These are phyloP conservation scores for Thermochaetoides dissita DNA, from an alignment of 2,329 filamentous ascomycete species.

Conservation along the genomic window DNA sequence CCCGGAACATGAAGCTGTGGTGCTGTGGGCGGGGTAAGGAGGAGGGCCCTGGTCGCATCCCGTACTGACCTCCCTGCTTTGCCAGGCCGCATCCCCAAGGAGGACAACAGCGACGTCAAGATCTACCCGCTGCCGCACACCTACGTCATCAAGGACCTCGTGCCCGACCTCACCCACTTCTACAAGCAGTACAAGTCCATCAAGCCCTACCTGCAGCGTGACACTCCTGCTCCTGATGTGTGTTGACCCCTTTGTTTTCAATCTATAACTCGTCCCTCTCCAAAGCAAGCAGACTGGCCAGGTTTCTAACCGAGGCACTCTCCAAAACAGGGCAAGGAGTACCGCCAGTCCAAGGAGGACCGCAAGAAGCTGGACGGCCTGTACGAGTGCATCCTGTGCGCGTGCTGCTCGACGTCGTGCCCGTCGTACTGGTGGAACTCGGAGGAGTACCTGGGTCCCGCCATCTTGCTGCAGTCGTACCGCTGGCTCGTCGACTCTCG, in stretches of 20 bases:
- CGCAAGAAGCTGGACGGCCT: slow-evolving; percentile 94
- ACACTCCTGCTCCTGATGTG: slow-evolving; percentile 72
- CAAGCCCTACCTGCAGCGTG: slow-evolving; percentile 93
- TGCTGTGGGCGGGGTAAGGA: background rate
- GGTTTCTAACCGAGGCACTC: slow-evolving; percentile 5
- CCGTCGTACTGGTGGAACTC: slow-evolving; percentile 99
- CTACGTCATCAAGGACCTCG: slow-evolving; percentile 97
- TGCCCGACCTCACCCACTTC: slow-evolving; percentile 94
- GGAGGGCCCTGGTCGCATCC: too few relatives aligned
- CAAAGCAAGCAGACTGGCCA: too few relatives aligned
- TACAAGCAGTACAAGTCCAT: slow-evolving; percentile 99
- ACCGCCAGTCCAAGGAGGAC: slow-evolving; percentile 79
- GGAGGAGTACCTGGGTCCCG: slow-evolving; percentile 95
- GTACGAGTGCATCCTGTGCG: slow-evolving; percentile 98
- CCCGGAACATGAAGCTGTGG: background rate
- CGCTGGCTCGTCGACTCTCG: slow-evolving; percentile 91
- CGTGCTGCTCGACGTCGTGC: slow-evolving; percentile 97
- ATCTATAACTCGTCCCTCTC: too few relatives aligned
- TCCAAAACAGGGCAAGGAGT: slow-evolving; percentile 65
- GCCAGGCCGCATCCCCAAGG: slow-evolving; percentile 80
- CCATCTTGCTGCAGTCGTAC: slow-evolving; percentile 94
- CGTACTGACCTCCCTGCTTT: slow-evolving; percentile 2
- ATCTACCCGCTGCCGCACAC: slow-evolving; percentile 97
- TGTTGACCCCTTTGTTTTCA: slow-evolving; percentile 22
- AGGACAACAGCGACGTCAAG: slow-evolving; percentile 67